Percentiles rank a stretch among this genome's conserved stretches.
Evolutionary conservation across 768 basidiomycete genomes (phyloP).

Genomic region (Lactifluus hygrophoroides): DNA sequence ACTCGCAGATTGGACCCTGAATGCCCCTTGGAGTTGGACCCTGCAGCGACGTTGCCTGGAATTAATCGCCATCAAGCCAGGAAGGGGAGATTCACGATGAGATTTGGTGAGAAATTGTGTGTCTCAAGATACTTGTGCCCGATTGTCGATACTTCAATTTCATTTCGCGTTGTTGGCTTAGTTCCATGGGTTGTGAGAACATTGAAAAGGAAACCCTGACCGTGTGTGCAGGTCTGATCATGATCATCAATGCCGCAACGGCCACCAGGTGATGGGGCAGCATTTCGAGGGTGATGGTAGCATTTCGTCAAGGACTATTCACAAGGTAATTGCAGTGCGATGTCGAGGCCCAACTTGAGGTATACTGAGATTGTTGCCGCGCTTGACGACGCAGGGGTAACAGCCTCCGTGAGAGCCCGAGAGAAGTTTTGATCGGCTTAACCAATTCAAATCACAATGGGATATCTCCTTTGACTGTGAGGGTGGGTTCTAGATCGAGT

Average conservation of each 20-base stretch:
- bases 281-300: neutral
- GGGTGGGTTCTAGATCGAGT: too few relatives aligned
- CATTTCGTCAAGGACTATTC: neutral
- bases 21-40: neutral
- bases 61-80: neutral
- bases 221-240: neutral
- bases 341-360: too few relatives aligned
- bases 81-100: neutral
- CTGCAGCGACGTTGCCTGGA: neutral
- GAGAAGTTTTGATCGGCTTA: neutral
- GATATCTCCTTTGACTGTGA: too few relatives aligned
- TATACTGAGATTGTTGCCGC: too few relatives aligned
- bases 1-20: too few relatives aligned
- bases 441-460: neutral
- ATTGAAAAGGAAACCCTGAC: neutral
- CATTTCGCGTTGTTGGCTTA: neutral
- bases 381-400: neutral
- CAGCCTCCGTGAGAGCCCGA: neutral
- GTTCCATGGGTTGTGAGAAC: too few relatives aligned
- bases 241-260: neutral
- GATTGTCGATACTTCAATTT: neutral
- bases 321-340: neutral
- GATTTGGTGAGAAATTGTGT: neutral
- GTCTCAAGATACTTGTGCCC: neutral
- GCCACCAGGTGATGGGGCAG: neutral